These are phyloP conservation scores for Penicillium sp. DNA, from an alignment of 2,329 filamentous ascomycete species.

Conservation along the genomic window DNA sequence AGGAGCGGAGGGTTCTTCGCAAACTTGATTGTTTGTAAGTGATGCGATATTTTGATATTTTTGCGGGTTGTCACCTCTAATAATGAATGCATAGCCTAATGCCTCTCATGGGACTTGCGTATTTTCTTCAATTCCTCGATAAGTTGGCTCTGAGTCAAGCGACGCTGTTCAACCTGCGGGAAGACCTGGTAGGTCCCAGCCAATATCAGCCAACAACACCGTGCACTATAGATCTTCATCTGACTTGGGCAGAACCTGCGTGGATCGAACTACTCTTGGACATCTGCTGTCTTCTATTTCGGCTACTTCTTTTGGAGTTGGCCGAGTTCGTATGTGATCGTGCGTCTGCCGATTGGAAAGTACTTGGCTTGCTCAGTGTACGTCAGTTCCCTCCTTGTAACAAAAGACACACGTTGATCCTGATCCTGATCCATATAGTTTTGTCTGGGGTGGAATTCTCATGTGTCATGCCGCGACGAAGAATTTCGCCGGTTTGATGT, in stretches of 20 bases:
- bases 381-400: constrained; percentile 17
- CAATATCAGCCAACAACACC: no score
- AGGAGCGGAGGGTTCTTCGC: constrained; percentile 15
- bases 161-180: constrained; percentile 17
- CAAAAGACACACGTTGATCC: no score
- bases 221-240: no score
- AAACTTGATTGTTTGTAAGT: constrained; percentile 22
- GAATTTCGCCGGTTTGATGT: constrained; percentile 16
- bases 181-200: constrained; percentile 16
- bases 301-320: constrained; percentile 42
- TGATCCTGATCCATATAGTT: neutral
- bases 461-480: constrained; percentile 22
- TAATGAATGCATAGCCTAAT: constrained; percentile 7
- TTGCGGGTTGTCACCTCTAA: no score
- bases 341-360: constrained; percentile 34
- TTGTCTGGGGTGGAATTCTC: constrained; percentile 19
- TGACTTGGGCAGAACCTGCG: constrained; percentile 11
- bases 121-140: constrained; percentile 24
- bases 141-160: constrained; percentile 20
- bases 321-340: constrained; percentile 43
- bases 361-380: constrained; percentile 35
- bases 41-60: no score
- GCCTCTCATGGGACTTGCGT: constrained; percentile 17
- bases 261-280: constrained; percentile 26
- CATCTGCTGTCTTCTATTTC: constrained; percentile 37